phyloP scores from a whole-genome alignment of 2,329 filamentous ascomycete genomes.

The Monilinia laxa region DNA sequence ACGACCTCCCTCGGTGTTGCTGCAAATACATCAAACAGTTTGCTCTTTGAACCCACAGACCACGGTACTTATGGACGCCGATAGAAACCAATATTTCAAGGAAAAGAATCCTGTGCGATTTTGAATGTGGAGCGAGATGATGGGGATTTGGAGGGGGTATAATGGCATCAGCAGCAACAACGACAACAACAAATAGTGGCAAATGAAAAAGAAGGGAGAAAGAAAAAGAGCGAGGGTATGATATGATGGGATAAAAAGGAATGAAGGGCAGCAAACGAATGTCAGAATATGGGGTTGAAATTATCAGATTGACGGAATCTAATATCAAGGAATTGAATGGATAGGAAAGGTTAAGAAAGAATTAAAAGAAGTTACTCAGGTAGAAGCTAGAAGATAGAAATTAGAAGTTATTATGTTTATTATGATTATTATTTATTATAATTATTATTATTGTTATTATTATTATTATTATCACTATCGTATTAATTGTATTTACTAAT shows the following conservation, averaged over 20 bases:
- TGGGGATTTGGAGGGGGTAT: neutral
- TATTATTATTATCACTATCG: too few relatives aligned
- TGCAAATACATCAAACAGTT: neutral
- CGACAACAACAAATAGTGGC: neutral
- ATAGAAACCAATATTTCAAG: slow-evolving; percentile 15
- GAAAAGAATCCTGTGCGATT: slow-evolving; percentile 13
- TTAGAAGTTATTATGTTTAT: too few relatives aligned
- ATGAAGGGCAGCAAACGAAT: neutral
- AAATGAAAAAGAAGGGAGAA: neutral
- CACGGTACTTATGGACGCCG: slow-evolving; percentile 3
- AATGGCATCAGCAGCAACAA: neutral
- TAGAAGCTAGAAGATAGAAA: too few relatives aligned
- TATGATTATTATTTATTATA: too few relatives aligned
- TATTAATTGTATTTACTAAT: too few relatives aligned
- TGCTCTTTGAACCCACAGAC: slow-evolving; percentile 19
- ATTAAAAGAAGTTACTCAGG: too few relatives aligned
- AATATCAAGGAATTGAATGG: neutral
- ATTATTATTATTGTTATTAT: too few relatives aligned
- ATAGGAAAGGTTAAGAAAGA: too few relatives aligned
- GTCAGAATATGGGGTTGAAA: neutral
- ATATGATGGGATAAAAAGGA: neutral
- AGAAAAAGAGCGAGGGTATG: neutral
- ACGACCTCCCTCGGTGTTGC: slow-evolving; percentile 6
- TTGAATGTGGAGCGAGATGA: neutral
- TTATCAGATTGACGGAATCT: neutral